Percentiles rank a stretch among this genome's conserved stretches.
These are phyloP conservation scores for Naematelia encephala DNA, from an alignment of 768 basidiomycete species.

Conservation along the genomic window DNA sequence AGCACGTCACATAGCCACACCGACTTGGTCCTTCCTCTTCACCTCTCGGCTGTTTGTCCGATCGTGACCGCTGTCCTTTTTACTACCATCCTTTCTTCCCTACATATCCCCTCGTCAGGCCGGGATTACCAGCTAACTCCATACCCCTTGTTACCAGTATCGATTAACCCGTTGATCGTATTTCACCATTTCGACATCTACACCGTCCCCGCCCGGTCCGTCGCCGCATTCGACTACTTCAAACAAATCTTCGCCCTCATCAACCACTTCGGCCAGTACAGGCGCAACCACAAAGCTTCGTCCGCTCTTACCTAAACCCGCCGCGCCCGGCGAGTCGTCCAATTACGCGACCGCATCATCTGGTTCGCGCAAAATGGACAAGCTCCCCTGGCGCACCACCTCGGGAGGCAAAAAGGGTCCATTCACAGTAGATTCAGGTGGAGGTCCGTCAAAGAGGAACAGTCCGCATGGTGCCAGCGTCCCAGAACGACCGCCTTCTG, in stretches of 20 bases:
- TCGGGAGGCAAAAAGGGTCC: slow-evolving; percentile 44
- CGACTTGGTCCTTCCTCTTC: too few relatives aligned
- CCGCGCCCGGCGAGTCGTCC: slow-evolving; percentile 20
- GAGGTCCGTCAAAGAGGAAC: slow-evolving; percentile 13
- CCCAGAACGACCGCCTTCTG: slow-evolving; percentile 16
- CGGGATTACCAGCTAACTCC: neutral
- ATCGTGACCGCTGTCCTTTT: too few relatives aligned
- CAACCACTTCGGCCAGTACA: slow-evolving; percentile 21
- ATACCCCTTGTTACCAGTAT: neutral
- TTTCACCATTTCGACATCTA: slow-evolving; percentile 22
- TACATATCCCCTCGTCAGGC: neutral
- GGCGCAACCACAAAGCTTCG: slow-evolving; percentile 25
- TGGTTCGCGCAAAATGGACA: slow-evolving; percentile 32
- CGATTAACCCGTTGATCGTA: neutral
- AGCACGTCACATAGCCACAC: too few relatives aligned
- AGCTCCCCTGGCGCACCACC: slow-evolving; percentile 35
- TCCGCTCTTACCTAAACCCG: slow-evolving; percentile 39
- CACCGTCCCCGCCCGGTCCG: slow-evolving; percentile 40
- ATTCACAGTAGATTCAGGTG: slow-evolving; percentile 48
- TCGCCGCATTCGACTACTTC: slow-evolving; percentile 43
- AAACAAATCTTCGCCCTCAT: slow-evolving; percentile 41
- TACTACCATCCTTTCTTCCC: neutral
- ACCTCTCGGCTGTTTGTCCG: too few relatives aligned
- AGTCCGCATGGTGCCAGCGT: slow-evolving; percentile 3
- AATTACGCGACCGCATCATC: slow-evolving; percentile 5